phyloP scores from a whole-genome alignment of 257 asterid genomes.

The Plantago major region DNA sequence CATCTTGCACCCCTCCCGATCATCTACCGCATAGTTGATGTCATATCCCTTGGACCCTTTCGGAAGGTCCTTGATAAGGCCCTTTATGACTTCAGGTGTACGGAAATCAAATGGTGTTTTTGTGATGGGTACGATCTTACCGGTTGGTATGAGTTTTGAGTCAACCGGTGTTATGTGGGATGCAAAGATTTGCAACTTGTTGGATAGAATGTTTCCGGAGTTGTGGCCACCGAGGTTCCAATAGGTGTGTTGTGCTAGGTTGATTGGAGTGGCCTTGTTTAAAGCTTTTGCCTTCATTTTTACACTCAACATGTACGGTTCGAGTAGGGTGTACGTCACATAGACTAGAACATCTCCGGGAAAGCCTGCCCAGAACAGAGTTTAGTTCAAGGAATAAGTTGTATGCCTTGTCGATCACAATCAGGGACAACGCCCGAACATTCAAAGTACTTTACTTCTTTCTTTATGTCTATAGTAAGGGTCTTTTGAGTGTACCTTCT shows the following conservation, averaged over 20 bases:
- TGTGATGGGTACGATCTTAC: slow-evolving; percentile 35
- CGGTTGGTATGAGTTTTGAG: slow-evolving; percentile 57
- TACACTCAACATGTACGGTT: slow-evolving; percentile 39
- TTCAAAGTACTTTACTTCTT: too few species aligned
- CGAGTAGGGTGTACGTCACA: slow-evolving; percentile 45
- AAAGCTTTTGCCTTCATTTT: slow-evolving; percentile 57
- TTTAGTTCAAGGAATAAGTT: not conserved
- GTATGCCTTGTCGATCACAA: too few species aligned
- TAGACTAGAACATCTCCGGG: slow-evolving; percentile 54
- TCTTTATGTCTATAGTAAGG: not conserved
- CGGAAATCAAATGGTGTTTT: slow-evolving; percentile 69
- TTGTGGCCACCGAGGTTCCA: slow-evolving; percentile 83
- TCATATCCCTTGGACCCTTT: slow-evolving; percentile 54
- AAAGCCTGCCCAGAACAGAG: slow-evolving; percentile 40
- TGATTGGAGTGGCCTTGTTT: slow-evolving; percentile 74
- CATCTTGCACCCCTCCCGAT: slow-evolving; percentile 19
- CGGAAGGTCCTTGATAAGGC: slow-evolving; percentile 41
- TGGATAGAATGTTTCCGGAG: slow-evolving; percentile 58
- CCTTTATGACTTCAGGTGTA: slow-evolving; percentile 35
- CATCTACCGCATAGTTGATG: slow-evolving; percentile 66
- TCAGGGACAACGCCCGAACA: too few species aligned
- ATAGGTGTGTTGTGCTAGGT: slow-evolving; percentile 71
- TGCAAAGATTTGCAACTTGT: slow-evolving; percentile 53
- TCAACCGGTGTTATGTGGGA: slow-evolving; percentile 58
- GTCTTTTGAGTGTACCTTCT: slow-evolving; percentile 42